These are phyloP conservation scores for Stentor coeruleus DNA, from an alignment of 73 alveolate genomes.

Conservation along the genomic window DNA sequence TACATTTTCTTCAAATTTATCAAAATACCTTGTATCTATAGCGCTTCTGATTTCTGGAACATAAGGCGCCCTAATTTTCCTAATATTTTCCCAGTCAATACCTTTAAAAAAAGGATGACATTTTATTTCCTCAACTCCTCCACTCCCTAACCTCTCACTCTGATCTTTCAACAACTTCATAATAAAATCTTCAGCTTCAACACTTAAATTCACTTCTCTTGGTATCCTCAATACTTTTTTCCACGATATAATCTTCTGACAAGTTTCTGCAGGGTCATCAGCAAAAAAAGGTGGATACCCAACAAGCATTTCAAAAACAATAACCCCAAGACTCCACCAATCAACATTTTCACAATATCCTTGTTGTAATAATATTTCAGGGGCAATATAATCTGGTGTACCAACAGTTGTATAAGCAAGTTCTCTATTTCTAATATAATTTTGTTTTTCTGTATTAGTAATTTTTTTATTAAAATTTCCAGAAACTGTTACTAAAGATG, in stretches of 20 bases:
- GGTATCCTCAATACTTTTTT: slow-evolving; percentile 47
- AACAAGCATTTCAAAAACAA: slow-evolving; percentile 64
- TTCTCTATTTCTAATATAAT: slow-evolving; percentile 44
- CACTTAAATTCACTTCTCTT: slow-evolving; percentile 67
- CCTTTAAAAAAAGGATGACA: slow-evolving; percentile 73
- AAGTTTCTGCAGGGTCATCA: slow-evolving; percentile 47
- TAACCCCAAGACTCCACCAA: slow-evolving; percentile 65
- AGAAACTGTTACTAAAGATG: slow-evolving; percentile 9
- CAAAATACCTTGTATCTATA: slow-evolving; percentile 64
- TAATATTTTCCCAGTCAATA: slow-evolving; percentile 67
- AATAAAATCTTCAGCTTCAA: slow-evolving; percentile 71
- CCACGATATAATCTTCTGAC: slow-evolving; percentile 59
- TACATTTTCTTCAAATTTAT: slow-evolving; percentile 75
- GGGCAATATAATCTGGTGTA: slow-evolving; percentile 88
- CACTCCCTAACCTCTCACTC: slow-evolving; percentile 68
- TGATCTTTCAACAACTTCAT: slow-evolving; percentile 56
- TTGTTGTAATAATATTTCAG: slow-evolving; percentile 67
- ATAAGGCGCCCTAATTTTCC: slow-evolving; percentile 68
- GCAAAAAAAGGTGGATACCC: slow-evolving; percentile 61
- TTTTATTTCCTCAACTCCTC: slow-evolving; percentile 72
- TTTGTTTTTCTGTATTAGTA: slow-evolving; percentile 20
- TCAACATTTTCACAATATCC: slow-evolving; percentile 62
- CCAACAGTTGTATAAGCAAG: slow-evolving; percentile 68
- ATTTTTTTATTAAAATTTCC: slow-evolving; percentile 26
- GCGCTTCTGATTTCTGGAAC: slow-evolving; percentile 63